phyloP scores from a whole-genome alignment of 2,329 filamentous ascomycete genomes.

The Aspergillus ruber region DNA sequence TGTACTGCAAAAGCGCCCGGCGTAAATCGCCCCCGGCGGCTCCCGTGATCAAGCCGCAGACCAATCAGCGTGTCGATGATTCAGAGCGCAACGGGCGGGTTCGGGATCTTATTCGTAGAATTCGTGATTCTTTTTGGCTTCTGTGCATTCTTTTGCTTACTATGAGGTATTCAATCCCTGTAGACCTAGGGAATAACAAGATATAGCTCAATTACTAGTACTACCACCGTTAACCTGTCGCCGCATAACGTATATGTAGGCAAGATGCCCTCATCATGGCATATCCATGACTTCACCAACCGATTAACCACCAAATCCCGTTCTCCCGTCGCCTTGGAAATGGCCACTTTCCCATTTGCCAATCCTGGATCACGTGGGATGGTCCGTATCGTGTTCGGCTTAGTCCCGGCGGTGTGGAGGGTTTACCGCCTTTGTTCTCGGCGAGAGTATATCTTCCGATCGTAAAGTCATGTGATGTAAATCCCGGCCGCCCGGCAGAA shows the following conservation, averaged over 20 bases:
- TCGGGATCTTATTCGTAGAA: constrained; percentile 16
- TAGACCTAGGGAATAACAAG: no score
- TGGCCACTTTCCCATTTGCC: neutral
- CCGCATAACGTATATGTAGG: neutral
- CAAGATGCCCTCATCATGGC: constrained; percentile 1
- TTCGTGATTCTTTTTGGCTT: constrained; percentile 6
- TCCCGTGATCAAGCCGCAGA: constrained; percentile 26
- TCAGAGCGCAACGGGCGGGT: constrained; percentile 28
- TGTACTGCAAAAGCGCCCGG: constrained; percentile 20
- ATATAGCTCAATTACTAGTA: no score
- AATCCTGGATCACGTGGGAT: neutral
- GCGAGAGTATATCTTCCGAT: neutral
- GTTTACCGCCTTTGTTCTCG: neutral
- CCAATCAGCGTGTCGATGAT: constrained; percentile 33
- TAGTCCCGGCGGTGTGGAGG: neutral
- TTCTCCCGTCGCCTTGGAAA: neutral
- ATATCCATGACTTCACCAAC: neutral
- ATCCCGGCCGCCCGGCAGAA: neutral
- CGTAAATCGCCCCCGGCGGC: constrained; percentile 20
- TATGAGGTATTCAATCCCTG: no score
- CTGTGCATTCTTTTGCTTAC: constrained; percentile 1
- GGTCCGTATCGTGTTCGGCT: neutral
- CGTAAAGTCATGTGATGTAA: neutral
- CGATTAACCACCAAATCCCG: neutral
- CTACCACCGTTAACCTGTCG: no score